Percentiles rank a stretch among this genome's conserved stretches.
Conservation (phyloP, 345 rosid genomes). For the Alliaria petiolata region DNA sequence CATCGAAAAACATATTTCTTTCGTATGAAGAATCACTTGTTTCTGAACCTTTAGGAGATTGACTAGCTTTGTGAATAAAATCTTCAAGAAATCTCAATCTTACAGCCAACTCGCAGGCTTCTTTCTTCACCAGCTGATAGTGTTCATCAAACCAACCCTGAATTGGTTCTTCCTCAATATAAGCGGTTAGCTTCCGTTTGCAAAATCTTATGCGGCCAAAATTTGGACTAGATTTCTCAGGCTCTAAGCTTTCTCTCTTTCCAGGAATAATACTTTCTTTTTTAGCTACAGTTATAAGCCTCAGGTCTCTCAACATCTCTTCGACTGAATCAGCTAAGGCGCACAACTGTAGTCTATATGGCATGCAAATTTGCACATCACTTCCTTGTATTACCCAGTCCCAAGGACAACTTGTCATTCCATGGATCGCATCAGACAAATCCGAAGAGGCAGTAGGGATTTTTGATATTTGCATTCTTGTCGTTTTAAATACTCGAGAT, state of each 20-base stretch:
- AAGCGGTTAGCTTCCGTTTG: conserved; percentile 64
- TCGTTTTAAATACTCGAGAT: conserved; percentile 63
- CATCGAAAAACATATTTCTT: conserved; percentile 47
- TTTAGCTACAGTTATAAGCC: conserved; percentile 65
- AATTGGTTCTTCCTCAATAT: conserved; percentile 93
- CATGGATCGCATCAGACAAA: conserved; percentile 45
- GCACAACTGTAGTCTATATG: conserved; percentile 81
- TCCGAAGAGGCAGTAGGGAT: conserved; percentile 53
- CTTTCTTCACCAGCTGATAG: conserved; percentile 66
- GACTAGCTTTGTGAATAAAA: conserved; percentile 38
- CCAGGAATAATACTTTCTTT: conserved; percentile 41
- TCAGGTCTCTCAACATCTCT: conserved; percentile 83
- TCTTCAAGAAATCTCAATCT: conserved; percentile 77
- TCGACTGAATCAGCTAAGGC: conserved; percentile 89
- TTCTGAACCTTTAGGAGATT: conserved; percentile 52
- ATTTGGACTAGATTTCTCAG: conserved; percentile 61
- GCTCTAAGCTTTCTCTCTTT: conserved; percentile 60
- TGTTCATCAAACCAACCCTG: conserved; percentile 99
- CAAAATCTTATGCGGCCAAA: conserved; percentile 68
- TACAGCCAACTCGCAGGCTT: conserved; percentile 84
- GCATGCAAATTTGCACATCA: conserved; percentile 75
- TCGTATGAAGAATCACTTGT: conserved; percentile 41
- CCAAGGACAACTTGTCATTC: conserved; percentile 26
- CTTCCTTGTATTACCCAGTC: conserved; percentile 85
- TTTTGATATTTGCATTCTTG: conserved; percentile 87